Evolutionary conservation across 768 basidiomycete genomes (phyloP), one percentile per base, ranked within the genome.

Genomic region (Tricholoma matsutake): DNA sequence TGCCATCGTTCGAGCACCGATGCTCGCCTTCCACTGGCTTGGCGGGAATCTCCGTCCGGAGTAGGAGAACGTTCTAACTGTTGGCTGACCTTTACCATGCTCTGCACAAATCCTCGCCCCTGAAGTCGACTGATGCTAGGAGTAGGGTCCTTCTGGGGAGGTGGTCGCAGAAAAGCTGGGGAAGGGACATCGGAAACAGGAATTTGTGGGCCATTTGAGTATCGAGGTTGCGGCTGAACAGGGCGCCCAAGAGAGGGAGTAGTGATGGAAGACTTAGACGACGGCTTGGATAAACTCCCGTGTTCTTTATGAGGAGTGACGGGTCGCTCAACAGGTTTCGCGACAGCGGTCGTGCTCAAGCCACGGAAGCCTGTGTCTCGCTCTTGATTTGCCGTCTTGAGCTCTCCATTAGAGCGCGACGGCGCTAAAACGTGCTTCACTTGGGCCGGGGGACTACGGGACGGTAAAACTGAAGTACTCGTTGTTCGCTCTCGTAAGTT

Each of bases 71-170:
- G 75, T 61, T 84, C 81, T 4, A 87, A 71, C 63, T 82, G 77
- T 16, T 81, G 76, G 65, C 84, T 91, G 52, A 81, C 87, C 72
- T 88, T 86, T 34, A 94, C 88, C 77, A 92, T 86, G 63, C 82
- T 91, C 72, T 91, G 88, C 2, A 94, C 92, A 68, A 94, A 93
- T 4, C 92, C 92, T 41, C 92, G 86, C 18, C 92, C 92, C 67
- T 93, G 87, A 16, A 94, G 74, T 61, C 91, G 78, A 62, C 89
- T 93, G 32, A 94, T 83, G 70, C 90, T 92, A 0, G 92, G 92
- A 1, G 91, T 91, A 3, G 83, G 83, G 49, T 91, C 91, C 69
- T 92, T 93, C 56, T 79, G 71, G 3, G 79, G 69, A 8, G 83
- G 74, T 2, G 78, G 75, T 49, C 83, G 86, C 28, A 86, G 75